Evolutionary conservation across 495 filamentous ascomycete species (phyloP).

Genomic region (Copromyces sp.): DNA sequence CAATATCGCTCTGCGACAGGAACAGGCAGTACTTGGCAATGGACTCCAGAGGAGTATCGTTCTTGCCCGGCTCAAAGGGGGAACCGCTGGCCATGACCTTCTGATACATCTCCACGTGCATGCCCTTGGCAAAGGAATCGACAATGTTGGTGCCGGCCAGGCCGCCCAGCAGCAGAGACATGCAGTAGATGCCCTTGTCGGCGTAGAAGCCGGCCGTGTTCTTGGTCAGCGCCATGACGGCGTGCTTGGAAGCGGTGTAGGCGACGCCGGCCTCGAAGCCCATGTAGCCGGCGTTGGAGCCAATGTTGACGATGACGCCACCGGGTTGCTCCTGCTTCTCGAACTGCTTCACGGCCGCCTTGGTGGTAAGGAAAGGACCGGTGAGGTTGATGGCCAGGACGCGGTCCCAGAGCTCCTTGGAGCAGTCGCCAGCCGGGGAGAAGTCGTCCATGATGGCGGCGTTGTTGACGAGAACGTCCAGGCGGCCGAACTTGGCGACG

Average conservation of each 20-base stretch:
- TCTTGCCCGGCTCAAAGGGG: conserved; percentile 11
- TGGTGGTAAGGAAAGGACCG: conserved; percentile 44
- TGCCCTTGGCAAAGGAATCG: conserved; percentile 34
- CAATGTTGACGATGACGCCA: conserved; percentile 41
- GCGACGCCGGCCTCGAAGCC: conserved; percentile 37
- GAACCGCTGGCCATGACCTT: conserved; percentile 16
- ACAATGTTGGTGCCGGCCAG: conserved; percentile 48
- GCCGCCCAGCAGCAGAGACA: conserved; percentile 45
- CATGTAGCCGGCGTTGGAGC: conserved; percentile 25
- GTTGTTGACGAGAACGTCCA: conserved; percentile 44
- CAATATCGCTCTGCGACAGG: conserved; percentile 28
- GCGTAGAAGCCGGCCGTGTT: conserved; percentile 52
- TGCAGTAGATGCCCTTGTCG: conserved; percentile 44
- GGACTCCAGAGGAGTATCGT: conserved; percentile 15
- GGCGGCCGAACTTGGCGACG: conserved; percentile 28
- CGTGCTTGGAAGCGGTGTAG: conserved; percentile 47
- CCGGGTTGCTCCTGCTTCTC: conserved; percentile 24
- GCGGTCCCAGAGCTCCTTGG: conserved; percentile 43
- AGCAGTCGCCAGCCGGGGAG: conserved; percentile 41
- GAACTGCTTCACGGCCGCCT: conserved; percentile 40
- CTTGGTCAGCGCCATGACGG: conserved; percentile 50
- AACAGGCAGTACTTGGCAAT: conserved; percentile 36
- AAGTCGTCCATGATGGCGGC: conserved; percentile 45
- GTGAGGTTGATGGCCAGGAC: conserved; percentile 52
- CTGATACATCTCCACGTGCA: conserved; percentile 36